Base-by-base conservation (phyloP, 2,329 filamentous ascomycete species). In the Colletotrichum somersetense region DNA sequence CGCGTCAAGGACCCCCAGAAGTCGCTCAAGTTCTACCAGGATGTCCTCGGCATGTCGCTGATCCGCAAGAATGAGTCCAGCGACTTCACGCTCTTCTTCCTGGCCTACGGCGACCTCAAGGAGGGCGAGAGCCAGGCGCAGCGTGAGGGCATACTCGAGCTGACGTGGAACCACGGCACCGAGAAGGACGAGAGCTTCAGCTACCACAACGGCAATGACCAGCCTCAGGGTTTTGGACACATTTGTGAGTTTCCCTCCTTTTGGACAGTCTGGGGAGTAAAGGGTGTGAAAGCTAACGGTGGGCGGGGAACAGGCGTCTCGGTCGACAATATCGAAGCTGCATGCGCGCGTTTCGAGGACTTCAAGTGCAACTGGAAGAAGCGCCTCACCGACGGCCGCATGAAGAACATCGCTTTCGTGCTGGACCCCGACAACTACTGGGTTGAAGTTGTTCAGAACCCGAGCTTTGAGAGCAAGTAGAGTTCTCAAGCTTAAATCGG, bases 351-450 rank as follows among this genome's bases (percentile, higher is more conserved):
- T 18, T 95, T 98, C 76, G 96, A 98, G 80, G 89, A 91, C 67
- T 85, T 93, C 79, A 89, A 92, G 7, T 92, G 96, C 67, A 91
- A 89, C 82, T 99, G 95, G 94, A 97, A 97, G 90, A 98, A 98
- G 91, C 89, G 93, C 75, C 87, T 98, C 73, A 97, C 94, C 2
- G 96, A 98, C 74, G 96, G 96, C 2, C 86, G 89, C 57, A 97
- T 98, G 95, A 96, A 93, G 87, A 94, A 96, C 75, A 91, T 98
- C 66, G 96, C 96, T 0, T 98, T 98, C 79, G 84, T 98, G 58
- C 85, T 97, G 59, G 96, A 96, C 76, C 95, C 95, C 0, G 95
- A 97, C 82, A 89, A 89, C 61, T 97, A 97, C 83, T 97, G 93
- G 93, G 88, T 94, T 66, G 91, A 92, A 82, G 79, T 92, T 77